Percentiles rank a stretch among this genome's conserved stretches.
These are phyloP conservation scores for Cryptosporidium ryanae DNA, from an alignment of 169 alveolate species.

Conservation along the genomic window DNA sequence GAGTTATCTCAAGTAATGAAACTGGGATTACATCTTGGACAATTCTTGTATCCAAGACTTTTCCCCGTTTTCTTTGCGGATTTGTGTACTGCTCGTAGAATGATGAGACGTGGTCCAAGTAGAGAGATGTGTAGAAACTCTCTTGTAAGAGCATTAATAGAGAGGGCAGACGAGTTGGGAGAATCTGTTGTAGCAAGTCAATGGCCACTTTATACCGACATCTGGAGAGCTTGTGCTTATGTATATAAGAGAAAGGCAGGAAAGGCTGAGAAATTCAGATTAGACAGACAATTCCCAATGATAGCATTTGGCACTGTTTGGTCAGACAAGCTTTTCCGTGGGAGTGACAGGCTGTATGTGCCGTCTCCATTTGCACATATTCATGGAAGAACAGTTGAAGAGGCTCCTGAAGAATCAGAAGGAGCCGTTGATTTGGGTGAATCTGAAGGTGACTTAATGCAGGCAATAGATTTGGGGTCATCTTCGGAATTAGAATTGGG, in stretches of 20 bases:
- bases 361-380: constrained; percentile 38
- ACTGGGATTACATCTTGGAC: constrained; percentile 60
- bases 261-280: constrained; percentile 20
- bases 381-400: constrained; percentile 70
- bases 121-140: constrained; percentile 66
- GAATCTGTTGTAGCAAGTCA: constrained; percentile 17
- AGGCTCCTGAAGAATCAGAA: constrained; percentile 26
- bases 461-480: constrained; percentile 40
- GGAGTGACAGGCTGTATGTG: constrained; percentile 5
- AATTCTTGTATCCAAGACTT: constrained; percentile 60
- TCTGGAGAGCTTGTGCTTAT: constrained; percentile 72
- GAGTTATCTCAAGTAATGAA: constrained; percentile 63
- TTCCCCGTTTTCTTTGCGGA: constrained; percentile 41
- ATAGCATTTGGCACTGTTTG: constrained; percentile 58
- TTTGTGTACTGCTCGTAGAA: constrained; percentile 50
- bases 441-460: not conserved
- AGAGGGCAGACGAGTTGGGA: constrained; percentile 34
- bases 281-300: constrained; percentile 17
- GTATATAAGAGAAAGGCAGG: constrained; percentile 62
- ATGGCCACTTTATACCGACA: constrained; percentile 56
- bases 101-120: constrained; percentile 74
- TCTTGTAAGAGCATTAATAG: constrained; percentile 34
- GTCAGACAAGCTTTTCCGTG: constrained; percentile 53
- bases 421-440: not conserved
- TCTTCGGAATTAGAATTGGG: constrained; percentile 21